These are phyloP conservation scores for Fusarium avenaceum DNA, from an alignment of 2,329 filamentous ascomycete species.

Conservation along the genomic window DNA sequence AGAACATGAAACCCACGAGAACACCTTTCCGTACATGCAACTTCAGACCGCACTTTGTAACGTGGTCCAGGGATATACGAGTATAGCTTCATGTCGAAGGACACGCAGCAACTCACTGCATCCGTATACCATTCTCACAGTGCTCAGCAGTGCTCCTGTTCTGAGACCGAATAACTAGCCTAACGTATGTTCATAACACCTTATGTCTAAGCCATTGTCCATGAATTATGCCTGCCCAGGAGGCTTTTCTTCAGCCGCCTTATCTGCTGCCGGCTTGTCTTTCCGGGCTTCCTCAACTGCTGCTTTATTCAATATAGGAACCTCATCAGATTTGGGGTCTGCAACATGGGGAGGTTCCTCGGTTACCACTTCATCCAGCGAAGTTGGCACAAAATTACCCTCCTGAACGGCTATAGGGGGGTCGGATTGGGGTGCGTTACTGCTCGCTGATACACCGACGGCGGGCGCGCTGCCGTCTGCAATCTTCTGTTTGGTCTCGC, in stretches of 20 bases:
- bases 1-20: slow-evolving; percentile 13
- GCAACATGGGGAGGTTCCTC: slow-evolving; percentile 62
- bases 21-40: slow-evolving; percentile 6
- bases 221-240: slow-evolving; percentile 15
- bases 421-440: slow-evolving; percentile 70
- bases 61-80: slow-evolving; percentile 1
- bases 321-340: slow-evolving; percentile 43
- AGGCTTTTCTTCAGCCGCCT: slow-evolving; percentile 23
- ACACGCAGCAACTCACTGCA: slow-evolving; percentile 5
- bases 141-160: slow-evolving; percentile 14
- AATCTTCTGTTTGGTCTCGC: slow-evolving; percentile 70
- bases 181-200: slow-evolving; percentile 14
- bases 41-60: slow-evolving; percentile 19
- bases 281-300: slow-evolving; percentile 36
- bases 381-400: slow-evolving; percentile 65
- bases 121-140: slow-evolving; percentile 16
- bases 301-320: slow-evolving; percentile 39
- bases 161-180: slow-evolving; percentile 17
- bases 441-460: slow-evolving; percentile 72
- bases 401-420: slow-evolving; percentile 51
- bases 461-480: slow-evolving; percentile 66
- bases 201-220: slow-evolving; percentile 14
- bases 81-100: slow-evolving; percentile 7
- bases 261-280: slow-evolving; percentile 31
- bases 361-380: slow-evolving; percentile 65